Conservation (phyloP, 306 rosid species). For the Vigna reflexopilosa region DNA sequence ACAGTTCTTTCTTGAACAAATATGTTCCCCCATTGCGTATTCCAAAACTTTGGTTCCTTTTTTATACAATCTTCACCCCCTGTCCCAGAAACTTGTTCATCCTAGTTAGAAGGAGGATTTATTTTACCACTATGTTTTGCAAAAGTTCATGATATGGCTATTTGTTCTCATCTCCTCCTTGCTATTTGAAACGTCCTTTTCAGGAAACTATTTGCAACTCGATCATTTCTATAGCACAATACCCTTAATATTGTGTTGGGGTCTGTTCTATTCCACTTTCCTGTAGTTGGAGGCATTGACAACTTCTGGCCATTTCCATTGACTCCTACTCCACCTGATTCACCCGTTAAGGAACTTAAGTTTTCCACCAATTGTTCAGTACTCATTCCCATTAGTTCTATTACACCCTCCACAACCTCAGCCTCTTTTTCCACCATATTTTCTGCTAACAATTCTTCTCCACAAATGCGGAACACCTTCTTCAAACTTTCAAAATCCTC, state of each 20-base stretch:
- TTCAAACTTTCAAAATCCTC: slow-evolving; percentile 80
- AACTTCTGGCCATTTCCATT: slow-evolving; percentile 66
- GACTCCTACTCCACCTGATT: slow-evolving; percentile 64
- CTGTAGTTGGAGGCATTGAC: slow-evolving; percentile 93
- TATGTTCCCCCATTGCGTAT: not conserved
- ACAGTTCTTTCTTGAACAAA: not conserved
- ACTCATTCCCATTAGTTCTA: slow-evolving; percentile 67
- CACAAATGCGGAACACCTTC: slow-evolving; percentile 55
- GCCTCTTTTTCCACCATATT: slow-evolving; percentile 72
- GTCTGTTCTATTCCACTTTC: slow-evolving; percentile 80
- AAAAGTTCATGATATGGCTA: not conserved
- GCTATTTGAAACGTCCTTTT: slow-evolving; percentile 83
- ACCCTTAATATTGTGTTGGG: slow-evolving; percentile 92
- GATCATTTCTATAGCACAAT: slow-evolving; percentile 80
- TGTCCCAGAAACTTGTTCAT: not conserved
- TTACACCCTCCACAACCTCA: slow-evolving; percentile 75
- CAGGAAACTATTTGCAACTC: slow-evolving; percentile 73
- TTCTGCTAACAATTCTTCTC: slow-evolving; percentile 68
- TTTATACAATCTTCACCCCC: not conserved
- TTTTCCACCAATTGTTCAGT: slow-evolving; percentile 80
- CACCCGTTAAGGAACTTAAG: slow-evolving; percentile 67
- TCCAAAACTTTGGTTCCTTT: not conserved
- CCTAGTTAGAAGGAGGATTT: not conserved
- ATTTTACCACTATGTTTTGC: not conserved
- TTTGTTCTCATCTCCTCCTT: slow-evolving; percentile 63